These are phyloP conservation scores for Elaphomyces granulatus DNA, from an alignment of 495 filamentous ascomycete species.

Conservation along the genomic window DNA sequence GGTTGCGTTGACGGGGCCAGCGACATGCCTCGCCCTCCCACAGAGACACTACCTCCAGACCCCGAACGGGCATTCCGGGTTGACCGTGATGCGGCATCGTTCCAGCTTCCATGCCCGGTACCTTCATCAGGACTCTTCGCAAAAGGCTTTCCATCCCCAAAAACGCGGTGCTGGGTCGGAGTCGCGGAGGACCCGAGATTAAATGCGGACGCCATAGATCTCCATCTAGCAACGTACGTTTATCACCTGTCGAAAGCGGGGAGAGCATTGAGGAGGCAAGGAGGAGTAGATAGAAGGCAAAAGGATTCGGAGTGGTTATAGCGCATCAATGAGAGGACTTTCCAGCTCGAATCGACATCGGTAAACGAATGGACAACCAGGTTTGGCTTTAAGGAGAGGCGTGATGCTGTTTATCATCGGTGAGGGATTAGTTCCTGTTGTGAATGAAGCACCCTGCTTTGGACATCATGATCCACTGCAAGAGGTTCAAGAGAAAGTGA, in stretches of 20 bases:
- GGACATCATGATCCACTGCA: no score
- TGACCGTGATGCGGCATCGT: constrained; percentile 27
- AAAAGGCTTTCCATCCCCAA: constrained; percentile 38
- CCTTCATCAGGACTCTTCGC: constrained; percentile 38
- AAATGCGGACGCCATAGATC: constrained; percentile 36
- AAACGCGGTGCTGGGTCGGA: constrained; percentile 52
- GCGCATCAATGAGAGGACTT: background rate
- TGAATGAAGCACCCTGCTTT: no score
- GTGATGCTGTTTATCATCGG: no score
- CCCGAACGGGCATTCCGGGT: constrained; percentile 37
- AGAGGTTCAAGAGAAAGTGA: no score
- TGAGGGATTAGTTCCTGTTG: no score
- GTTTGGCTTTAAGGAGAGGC: no score
- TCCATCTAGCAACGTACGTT: constrained; percentile 30
- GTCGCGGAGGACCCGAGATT: constrained; percentile 44
- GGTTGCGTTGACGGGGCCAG: constrained; percentile 49
- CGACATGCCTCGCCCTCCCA: constrained; percentile 47
- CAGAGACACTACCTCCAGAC: constrained; percentile 46
- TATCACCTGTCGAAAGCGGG: constrained; percentile 27
- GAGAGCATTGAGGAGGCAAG: constrained; percentile 23
- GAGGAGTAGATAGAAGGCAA: constrained; percentile 4
- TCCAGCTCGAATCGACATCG: no score
- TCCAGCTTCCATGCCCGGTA: constrained; percentile 32
- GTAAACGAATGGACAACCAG: no score
- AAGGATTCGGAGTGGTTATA: background rate